Base-by-base conservation (phyloP, 305 asterid genomes). In the Fraxinus ornus region DNA sequence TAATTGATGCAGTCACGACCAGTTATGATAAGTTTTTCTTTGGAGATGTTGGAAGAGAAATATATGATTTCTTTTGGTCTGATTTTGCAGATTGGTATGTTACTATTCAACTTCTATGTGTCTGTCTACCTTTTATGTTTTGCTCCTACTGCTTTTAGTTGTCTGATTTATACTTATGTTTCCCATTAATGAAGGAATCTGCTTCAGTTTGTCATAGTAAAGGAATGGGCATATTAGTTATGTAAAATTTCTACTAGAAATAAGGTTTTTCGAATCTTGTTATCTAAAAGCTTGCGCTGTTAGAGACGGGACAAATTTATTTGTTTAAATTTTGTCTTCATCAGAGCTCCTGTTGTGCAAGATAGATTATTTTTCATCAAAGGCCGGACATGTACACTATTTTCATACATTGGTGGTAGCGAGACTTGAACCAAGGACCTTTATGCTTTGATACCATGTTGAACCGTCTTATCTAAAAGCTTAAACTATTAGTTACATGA, bases 51-150 rank as follows among this genome's bases (percentile, higher is more conserved):
- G 98, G 91, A 64, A 88, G 98, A 88, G 99, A 94, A 89, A 81
- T 91, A 55, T 95, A 94, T 87, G 97, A 95, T 86, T 95, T 95
- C 93, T 92, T 95, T 85, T 94, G 99, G 99, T 92, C 93, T 75
- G 98, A 94, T 87, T 95, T 93, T 90, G 99, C 99, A 81, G 99
- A 95, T 88, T 95, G 99, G 99, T 95, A 88, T 77, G 89, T 83
- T 84, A 26, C 77, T 24, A 17, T 32, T 71, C 76, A 71, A 17
- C 76, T 15, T 13, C 75, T 32, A 12, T 70, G 44, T 70, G 41
- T 12, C 76, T 70, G 22, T 70, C 22, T 30, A 12, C 9, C n/a
- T 68, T 49, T 68, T 10, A 68, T 28, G 32, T 64, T 24, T 64
- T 26, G 75, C 37, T 68, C 75, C 36, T 52, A 10, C 17, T 13